Evolutionary conservation across 1,284 basidiomycete genomes (phyloP).

Genomic region (Hortiboletus rubellus): DNA sequence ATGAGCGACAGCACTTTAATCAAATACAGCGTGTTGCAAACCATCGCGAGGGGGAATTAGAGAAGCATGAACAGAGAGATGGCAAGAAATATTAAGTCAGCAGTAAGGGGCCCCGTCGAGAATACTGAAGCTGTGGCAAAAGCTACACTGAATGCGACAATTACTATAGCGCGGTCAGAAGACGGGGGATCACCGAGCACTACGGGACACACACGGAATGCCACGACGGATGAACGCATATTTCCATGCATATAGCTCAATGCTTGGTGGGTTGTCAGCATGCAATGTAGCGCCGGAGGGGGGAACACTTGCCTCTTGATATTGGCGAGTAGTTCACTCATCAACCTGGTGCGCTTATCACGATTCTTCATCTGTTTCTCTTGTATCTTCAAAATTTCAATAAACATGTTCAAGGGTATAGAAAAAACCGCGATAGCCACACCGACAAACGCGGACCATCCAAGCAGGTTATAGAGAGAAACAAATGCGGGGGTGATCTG

Average conservation of each 20-base stretch:
- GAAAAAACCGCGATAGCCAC: conserved; percentile 89
- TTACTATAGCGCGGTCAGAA: conserved; percentile 43
- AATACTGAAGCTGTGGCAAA: conserved; percentile 80
- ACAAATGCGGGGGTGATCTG: conserved; percentile 87
- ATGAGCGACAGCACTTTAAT: neutral
- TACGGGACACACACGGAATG: conserved; percentile 48
- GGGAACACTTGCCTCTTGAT: conserved; percentile 68
- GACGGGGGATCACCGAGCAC: conserved; percentile 26
- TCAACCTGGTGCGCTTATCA: conserved; percentile 70
- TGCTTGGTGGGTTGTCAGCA: conserved; percentile 40
- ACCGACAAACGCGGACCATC: conserved; percentile 91
- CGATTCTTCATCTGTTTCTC: conserved; percentile 91
- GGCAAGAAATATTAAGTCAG: conserved; percentile 92
- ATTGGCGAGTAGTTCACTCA: conserved; percentile 85
- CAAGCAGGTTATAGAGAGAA: conserved; percentile 85
- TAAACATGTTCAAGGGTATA: conserved; percentile 77
- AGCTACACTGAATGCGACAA: conserved; percentile 88
- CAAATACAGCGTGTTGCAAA: conserved; percentile 29
- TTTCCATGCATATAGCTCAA: conserved; percentile 88
- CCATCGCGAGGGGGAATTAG: conserved; percentile 87
- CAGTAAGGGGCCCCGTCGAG: conserved; percentile 74
- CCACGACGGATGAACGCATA: conserved; percentile 77
- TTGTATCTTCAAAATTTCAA: conserved; percentile 84
- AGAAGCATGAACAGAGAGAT: conserved; percentile 92
- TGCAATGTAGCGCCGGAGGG: neutral